A percentile compares a stretch with the other conserved stretches of the same genome.
These are phyloP conservation scores for Termitomyces titanicus DNA, from an alignment of 768 basidiomycete species.

Conservation along the genomic window DNA sequence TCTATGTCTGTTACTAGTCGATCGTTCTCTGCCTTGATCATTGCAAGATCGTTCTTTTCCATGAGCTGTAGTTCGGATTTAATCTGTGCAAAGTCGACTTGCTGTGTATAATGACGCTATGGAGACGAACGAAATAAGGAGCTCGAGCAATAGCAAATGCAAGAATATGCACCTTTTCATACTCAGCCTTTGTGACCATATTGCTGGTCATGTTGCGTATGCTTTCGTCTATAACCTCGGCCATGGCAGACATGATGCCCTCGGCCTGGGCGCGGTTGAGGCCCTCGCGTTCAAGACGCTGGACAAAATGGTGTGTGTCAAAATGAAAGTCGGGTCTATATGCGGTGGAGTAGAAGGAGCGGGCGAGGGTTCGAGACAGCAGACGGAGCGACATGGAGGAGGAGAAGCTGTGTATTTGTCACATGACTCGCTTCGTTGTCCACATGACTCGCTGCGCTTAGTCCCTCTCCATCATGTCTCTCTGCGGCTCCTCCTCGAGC, in stretches of 20 bases:
- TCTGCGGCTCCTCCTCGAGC: slow-evolving; percentile 52
- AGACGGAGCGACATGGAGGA: slow-evolving; percentile 8
- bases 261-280: slow-evolving; percentile 90
- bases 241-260: slow-evolving; percentile 96
- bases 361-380: slow-evolving; percentile 4
- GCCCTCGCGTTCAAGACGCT: slow-evolving; percentile 85
- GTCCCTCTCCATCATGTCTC: slow-evolving; percentile 34
- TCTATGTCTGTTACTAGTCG: slow-evolving; percentile 89
- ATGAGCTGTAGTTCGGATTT: slow-evolving; percentile 95
- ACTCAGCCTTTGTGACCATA: slow-evolving; percentile 94
- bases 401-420: neutral
- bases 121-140: neutral
- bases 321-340: slow-evolving; percentile 67
- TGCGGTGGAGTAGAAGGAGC: slow-evolving; percentile 28
- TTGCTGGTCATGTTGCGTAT: slow-evolving; percentile 93
- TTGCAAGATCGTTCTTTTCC: slow-evolving; percentile 94
- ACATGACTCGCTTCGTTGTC: slow-evolving; percentile 1
- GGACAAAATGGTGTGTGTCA: slow-evolving; percentile 93
- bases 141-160: neutral
- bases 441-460: neutral
- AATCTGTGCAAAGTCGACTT: slow-evolving; percentile 95
- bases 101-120: slow-evolving; percentile 89
- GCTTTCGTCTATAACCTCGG: slow-evolving; percentile 96
- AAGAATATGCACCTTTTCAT: slow-evolving; percentile 74
- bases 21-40: slow-evolving; percentile 96